Evolutionary conservation across 768 basidiomycete species (phyloP), one percentile per base, ranked within the genome.

Genomic region (Fomitopsis serialis): DNA sequence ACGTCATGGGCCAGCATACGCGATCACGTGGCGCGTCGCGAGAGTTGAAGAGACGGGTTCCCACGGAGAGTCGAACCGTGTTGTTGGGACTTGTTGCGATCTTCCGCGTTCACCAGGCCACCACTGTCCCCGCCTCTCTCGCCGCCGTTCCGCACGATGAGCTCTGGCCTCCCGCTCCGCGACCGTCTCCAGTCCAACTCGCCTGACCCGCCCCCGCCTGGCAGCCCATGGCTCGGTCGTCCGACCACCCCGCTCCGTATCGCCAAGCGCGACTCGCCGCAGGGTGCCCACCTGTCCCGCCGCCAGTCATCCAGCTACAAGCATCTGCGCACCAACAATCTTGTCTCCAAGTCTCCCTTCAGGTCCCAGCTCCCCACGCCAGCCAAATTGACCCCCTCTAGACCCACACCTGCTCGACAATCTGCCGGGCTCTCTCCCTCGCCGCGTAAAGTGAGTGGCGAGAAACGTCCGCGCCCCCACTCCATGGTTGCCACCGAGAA

Each of bases 311-410:
- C 82, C 40, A 90, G 87, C 68, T 92, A 85, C 70, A 85, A 80
- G 58, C 89, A 89, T 68, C 78, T 92, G 58, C 79, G 78, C 61
- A 84, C 74, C 61, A 89, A 84, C 66, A 84, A 86, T 64, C 83
- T 92, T 52, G 91, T 93, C 17, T 84, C 86, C 25, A 91, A 91
- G 60, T 93, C 91, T 11, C 90, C 90, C 10, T 93, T 93, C 74
- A 88, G 87, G 61, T 80, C 80, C 2, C 80, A 82, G 55, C 74
- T 80, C 23, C 75, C 81, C 45, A 73, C 75, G n/a, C 74, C 80
- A 29, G 68, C 77, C 2, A 69, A 54, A 19, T 11, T 11, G 6
- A 32, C 29, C 6, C 6, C 29, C 29, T 32, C 29, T 5, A 32
- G 29, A 11, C 29, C 29, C 6, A 32, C 29, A 11, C 6, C 29